phyloP scores from a whole-genome alignment of 345 rosid species.

The Arabidopsis thaliana region DNA sequence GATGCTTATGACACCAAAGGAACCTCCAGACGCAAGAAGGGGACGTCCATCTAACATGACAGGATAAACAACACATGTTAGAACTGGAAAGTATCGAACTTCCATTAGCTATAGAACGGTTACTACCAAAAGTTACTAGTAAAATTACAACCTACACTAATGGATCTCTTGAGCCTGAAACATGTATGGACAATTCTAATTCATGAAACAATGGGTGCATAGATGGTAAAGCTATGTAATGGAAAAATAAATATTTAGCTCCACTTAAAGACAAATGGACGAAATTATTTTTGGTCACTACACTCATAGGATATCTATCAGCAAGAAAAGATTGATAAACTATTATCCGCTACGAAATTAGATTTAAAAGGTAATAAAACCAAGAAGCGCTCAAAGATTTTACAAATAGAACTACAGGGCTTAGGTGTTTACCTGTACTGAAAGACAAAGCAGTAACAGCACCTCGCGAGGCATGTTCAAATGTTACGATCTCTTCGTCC shows the following conservation, averaged over 20 bases:
- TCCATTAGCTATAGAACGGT: neutral
- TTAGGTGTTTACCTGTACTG: slow-evolving; percentile 63
- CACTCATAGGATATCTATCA: neutral
- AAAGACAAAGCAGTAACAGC: slow-evolving; percentile 85
- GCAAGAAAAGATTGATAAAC: neutral
- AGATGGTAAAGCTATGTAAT: neutral
- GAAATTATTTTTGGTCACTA: neutral
- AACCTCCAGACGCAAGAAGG: slow-evolving; percentile 91
- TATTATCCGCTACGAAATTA: neutral
- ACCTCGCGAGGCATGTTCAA: slow-evolving; percentile 81
- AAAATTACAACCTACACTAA: neutral
- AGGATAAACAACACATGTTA: slow-evolving; percentile 37
- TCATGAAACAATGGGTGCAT: neutral
- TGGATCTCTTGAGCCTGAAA: neutral
- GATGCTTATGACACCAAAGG: slow-evolving; percentile 93
- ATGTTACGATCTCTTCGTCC: slow-evolving; percentile 79
- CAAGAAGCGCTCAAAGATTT: neutral
- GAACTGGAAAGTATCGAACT: neutral
- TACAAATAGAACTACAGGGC: slow-evolving; percentile 5
- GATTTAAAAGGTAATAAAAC: neutral
- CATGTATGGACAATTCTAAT: neutral
- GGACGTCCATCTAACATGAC: slow-evolving; percentile 81
- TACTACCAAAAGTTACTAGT: slow-evolving; percentile 15
- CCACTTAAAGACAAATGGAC: neutral
- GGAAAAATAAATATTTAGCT: neutral